Evolutionary conservation across 768 basidiomycete genomes (phyloP).

Genomic region (Suillus clintonianus): DNA sequence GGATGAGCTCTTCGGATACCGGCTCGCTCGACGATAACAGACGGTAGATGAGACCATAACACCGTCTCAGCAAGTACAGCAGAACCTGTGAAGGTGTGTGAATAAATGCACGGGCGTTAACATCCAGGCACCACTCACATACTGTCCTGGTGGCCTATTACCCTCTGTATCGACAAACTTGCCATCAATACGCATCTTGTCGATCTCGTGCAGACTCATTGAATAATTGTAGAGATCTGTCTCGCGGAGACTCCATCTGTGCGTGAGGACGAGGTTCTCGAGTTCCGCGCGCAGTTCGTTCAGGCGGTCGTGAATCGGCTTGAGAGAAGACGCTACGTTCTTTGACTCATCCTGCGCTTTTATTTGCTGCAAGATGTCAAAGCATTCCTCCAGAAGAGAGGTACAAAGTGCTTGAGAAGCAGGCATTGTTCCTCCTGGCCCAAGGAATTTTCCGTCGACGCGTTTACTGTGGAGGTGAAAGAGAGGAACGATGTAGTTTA

Average conservation of each 20-base stretch:
- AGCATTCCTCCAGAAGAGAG: slow-evolving; percentile 93
- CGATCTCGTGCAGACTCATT: slow-evolving; percentile 90
- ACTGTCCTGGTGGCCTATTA: slow-evolving; percentile 91
- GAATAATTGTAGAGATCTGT: slow-evolving; percentile 94
- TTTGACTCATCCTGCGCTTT: slow-evolving; percentile 89
- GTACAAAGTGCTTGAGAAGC: slow-evolving; percentile 89
- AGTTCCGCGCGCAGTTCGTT: slow-evolving; percentile 83
- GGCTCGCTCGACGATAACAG: slow-evolving; percentile 94
- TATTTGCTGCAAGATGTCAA: slow-evolving; percentile 94
- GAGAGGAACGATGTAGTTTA: background rate
- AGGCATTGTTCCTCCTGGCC: slow-evolving; percentile 87
- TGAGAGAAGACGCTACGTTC: slow-evolving; percentile 81
- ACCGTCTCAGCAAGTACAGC: slow-evolving; percentile 88
- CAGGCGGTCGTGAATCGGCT: slow-evolving; percentile 92
- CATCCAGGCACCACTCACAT: slow-evolving; percentile 52
- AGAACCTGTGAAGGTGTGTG: slow-evolving; percentile 59
- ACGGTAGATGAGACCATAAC: slow-evolving; percentile 94
- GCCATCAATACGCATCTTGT: slow-evolving; percentile 95
- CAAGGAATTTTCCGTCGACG: slow-evolving; percentile 94
- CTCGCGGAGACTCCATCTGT: slow-evolving; percentile 95
- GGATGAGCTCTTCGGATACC: slow-evolving; percentile 97
- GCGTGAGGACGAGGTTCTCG: slow-evolving; percentile 90
- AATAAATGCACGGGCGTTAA: background rate
- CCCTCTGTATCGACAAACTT: slow-evolving; percentile 96
- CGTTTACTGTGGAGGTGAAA: slow-evolving; percentile 60